A percentile compares a stretch with the other conserved stretches of the same genome.
Evolutionary conservation across 2,329 filamentous ascomycete genomes (phyloP).

Genomic region (Emergomyces orientalis): DNA sequence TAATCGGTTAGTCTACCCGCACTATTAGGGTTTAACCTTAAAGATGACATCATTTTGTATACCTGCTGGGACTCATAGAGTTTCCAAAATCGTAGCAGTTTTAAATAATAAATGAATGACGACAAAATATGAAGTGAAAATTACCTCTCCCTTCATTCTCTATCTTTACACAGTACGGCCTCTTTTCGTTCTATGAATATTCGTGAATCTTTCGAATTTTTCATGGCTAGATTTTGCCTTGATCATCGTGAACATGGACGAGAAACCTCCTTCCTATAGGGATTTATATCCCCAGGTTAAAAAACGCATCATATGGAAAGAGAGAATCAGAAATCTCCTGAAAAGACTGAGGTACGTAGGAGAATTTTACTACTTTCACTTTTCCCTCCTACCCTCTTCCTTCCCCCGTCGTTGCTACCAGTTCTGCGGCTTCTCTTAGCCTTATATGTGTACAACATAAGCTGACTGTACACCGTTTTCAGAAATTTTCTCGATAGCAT

Average conservation of each 20-base stretch:
- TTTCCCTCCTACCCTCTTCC: background rate
- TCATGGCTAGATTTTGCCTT: background rate
- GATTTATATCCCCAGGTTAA: background rate
- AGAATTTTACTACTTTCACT: background rate
- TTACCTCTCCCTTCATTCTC: background rate
- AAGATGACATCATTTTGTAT: background rate
- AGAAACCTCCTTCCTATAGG: background rate
- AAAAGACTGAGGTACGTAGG: background rate
- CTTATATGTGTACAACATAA: background rate
- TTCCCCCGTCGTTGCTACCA: background rate
- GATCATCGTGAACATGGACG: background rate
- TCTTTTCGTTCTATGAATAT: background rate
- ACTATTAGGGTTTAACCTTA: background rate
- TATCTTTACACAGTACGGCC: background rate
- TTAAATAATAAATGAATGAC: too few species aligned
- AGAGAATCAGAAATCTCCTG: background rate
- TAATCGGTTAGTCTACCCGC: background rate
- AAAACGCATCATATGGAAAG: background rate
- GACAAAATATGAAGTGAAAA: background rate
- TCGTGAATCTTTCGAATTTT: background rate
- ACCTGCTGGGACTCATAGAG: too few species aligned
- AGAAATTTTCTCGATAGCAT: background rate
- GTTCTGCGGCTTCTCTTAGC: background rate
- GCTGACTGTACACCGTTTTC: background rate
- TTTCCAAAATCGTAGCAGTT: background rate